A percentile compares a stretch with the other conserved stretches of the same genome.
phyloP scores from a whole-genome alignment of 345 rosid species.

The Alliaria petiolata region DNA sequence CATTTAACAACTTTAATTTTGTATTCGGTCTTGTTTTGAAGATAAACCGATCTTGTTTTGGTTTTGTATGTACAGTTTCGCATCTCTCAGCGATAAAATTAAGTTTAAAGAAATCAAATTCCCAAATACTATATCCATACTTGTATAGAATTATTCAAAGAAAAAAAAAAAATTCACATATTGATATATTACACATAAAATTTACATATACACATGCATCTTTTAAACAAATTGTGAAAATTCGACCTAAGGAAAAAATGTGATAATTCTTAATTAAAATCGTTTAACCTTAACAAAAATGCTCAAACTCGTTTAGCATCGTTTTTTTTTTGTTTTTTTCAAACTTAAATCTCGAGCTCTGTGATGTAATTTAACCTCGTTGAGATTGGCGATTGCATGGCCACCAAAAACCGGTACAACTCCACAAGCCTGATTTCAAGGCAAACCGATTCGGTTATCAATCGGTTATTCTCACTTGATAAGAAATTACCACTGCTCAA shows the following conservation, averaged over 20 bases:
- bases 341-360: slow-evolving; percentile 11
- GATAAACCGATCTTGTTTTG: neutral
- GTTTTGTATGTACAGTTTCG: neutral
- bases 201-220: neutral
- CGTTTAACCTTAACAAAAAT: slow-evolving; percentile 7
- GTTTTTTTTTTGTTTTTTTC: neutral
- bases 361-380: slow-evolving; percentile 16
- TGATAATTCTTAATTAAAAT: neutral
- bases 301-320: neutral
- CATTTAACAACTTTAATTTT: too few species aligned
- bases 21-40: too few species aligned
- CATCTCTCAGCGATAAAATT: too few species aligned
- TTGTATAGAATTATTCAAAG: neutral
- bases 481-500: slow-evolving; percentile 36
- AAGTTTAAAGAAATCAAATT: neutral
- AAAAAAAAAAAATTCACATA: neutral
- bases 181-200: neutral
- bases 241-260: neutral
- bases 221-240: neutral
- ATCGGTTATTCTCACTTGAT: slow-evolving; percentile 50
- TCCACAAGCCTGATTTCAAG: slow-evolving; percentile 49
- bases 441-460: slow-evolving; percentile 48
- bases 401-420: slow-evolving; percentile 36
- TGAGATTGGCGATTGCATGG: slow-evolving; percentile 37
- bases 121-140: neutral